A percentile compares a stretch with the other conserved stretches of the same genome.
Conservation (phyloP, 208 protist genomes). For the Acanthamoeba royreba region DNA sequence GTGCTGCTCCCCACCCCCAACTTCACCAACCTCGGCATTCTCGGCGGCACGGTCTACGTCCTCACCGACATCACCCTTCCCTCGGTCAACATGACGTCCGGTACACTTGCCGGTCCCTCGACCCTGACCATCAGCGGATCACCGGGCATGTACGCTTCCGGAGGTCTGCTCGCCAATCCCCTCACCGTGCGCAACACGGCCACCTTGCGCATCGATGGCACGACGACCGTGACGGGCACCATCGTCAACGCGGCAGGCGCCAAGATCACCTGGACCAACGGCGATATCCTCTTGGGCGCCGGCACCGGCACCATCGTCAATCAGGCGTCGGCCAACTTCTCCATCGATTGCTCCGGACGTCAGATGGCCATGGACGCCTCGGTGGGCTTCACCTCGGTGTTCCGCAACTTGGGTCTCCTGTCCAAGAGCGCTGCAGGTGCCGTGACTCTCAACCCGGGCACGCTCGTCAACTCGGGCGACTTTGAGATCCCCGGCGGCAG, state of each 20-base stretch:
- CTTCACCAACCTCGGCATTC: conserved; percentile 1
- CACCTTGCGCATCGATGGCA: not conserved
- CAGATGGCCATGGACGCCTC: not conserved
- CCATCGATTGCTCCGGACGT: not conserved
- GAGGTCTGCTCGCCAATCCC: not conserved
- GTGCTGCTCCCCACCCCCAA: not conserved
- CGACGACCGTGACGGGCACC: not conserved
- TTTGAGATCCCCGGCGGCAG: not conserved
- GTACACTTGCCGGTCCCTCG: not conserved
- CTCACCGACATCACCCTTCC: not conserved
- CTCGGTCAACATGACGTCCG: not conserved
- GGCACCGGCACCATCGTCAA: not conserved
- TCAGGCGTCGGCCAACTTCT: not conserved
- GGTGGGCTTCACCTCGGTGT: not conserved
- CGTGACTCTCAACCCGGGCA: not conserved
- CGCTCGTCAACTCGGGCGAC: not conserved
- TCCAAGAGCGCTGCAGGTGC: not conserved
- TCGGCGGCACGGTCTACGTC: not conserved
- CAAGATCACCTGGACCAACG: not conserved
- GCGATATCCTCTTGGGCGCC: not conserved
- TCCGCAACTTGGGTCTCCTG: not conserved
- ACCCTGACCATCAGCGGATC: not conserved
- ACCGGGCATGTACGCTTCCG: not conserved
- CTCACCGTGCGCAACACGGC: not conserved
- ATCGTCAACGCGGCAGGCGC: not conserved